These are phyloP conservation scores for Thecaphora frezii DNA, from an alignment of 1,284 basidiomycete species.

Conservation along the genomic window DNA sequence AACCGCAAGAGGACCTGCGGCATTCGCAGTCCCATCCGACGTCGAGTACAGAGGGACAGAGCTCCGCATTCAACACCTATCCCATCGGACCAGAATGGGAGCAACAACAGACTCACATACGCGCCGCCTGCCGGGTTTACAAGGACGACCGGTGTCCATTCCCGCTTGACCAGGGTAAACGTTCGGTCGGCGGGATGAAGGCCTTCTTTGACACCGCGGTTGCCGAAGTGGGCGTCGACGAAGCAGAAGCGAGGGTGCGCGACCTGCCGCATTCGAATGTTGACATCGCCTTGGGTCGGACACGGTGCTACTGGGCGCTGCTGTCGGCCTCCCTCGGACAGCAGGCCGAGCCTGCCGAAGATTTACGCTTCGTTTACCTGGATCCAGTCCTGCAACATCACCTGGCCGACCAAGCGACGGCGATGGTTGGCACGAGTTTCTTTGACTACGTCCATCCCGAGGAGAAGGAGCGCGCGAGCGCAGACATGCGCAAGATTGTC, in stretches of 20 bases:
- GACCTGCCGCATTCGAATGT: conserved; percentile 11
- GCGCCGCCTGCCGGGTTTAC: conserved; percentile 18
- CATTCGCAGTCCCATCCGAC: not conserved
- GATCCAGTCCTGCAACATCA: conserved; percentile 81
- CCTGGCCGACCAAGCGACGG: conserved; percentile 71
- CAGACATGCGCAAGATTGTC: conserved; percentile 76
- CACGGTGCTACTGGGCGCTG: conserved; percentile 42
- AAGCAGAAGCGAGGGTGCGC: not conserved
- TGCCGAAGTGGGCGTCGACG: not conserved
- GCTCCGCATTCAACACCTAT: not conserved
- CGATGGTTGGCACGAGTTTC: conserved; percentile 74
- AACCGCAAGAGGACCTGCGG: not conserved
- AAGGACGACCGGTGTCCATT: conserved; percentile 18
- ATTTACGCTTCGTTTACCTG: conserved; percentile 81
- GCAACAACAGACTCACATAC: conserved; percentile 7
- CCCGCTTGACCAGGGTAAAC: conserved; percentile 20
- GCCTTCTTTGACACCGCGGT: conserved; percentile 1
- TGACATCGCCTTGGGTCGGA: conserved; percentile 24
- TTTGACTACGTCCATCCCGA: conserved; percentile 87
- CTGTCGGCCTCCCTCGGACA: conserved; percentile 22
- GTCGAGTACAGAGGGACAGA: not conserved
- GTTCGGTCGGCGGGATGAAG: conserved; percentile 12
- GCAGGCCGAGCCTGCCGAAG: conserved; percentile 41
- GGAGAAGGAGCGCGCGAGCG: conserved; percentile 64
- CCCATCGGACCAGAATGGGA: not conserved